Evolutionary conservation across 2,329 filamentous ascomycete species (phyloP).

Genomic region (Acephala macrosclerotiorum): DNA sequence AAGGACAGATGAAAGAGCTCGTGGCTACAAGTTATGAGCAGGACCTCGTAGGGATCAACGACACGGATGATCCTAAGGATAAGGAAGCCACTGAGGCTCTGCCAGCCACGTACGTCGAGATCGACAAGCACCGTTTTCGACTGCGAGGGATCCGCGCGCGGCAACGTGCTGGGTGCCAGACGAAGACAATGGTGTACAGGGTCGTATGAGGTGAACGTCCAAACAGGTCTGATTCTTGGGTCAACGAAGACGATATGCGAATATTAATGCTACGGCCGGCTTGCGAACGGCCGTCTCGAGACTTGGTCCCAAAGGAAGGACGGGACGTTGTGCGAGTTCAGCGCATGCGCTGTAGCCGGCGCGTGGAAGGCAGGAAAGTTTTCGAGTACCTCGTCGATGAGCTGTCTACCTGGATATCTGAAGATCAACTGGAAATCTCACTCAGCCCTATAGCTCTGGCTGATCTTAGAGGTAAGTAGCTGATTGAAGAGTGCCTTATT

Average conservation of each 20-base stretch:
- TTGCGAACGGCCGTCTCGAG: slow-evolving; percentile 24
- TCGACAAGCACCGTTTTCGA: no score
- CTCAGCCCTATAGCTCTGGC: slow-evolving; percentile 30
- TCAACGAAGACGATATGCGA: slow-evolving; percentile 34
- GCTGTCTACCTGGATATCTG: slow-evolving; percentile 27
- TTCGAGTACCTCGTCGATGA: slow-evolving; percentile 35
- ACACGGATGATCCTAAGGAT: slow-evolving; percentile 24
- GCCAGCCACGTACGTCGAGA: no score
- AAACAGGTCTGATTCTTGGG: slow-evolving; percentile 34
- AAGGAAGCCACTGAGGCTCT: slow-evolving; percentile 28
- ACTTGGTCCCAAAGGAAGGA: slow-evolving; percentile 28
- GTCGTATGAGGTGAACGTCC: slow-evolving; percentile 33
- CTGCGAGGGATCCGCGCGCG: slow-evolving; percentile 29
- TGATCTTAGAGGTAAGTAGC: slow-evolving; percentile 34
- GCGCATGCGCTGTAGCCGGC: slow-evolving; percentile 23
- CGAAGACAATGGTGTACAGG: slow-evolving; percentile 32
- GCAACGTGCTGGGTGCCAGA: slow-evolving; percentile 30
- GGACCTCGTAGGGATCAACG: slow-evolving; percentile 20
- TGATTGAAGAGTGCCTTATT: slow-evolving; percentile 21
- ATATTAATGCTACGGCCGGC: slow-evolving; percentile 32
- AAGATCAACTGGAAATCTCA: slow-evolving; percentile 37
- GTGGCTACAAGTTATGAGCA: slow-evolving; percentile 28
- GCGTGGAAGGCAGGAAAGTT: slow-evolving; percentile 32
- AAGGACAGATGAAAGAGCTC: slow-evolving; percentile 25
- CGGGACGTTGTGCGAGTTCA: slow-evolving; percentile 30